Base-by-base conservation (phyloP, 164 flowering plant genomes). In the Berberis vulgaris region DNA sequence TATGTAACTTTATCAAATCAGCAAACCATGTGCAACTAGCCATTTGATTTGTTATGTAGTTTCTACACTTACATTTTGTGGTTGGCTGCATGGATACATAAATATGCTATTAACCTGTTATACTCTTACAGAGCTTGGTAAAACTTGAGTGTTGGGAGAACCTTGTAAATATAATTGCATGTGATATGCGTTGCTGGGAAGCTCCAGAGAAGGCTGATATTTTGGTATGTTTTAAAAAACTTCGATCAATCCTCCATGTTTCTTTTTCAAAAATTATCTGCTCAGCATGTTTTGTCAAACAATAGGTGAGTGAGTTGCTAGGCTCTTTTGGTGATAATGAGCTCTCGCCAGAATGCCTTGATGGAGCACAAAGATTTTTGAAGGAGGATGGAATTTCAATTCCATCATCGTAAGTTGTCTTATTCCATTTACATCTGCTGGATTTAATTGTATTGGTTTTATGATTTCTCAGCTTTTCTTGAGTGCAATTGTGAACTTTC, bases 311-410 rank as follows among this genome's bases (percentile, higher is more conserved):
- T 76, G 99, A 95, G 71, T 71, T 95, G 78, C 84, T 95, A 49
- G 99, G 99, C 45, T 95, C 97, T 71, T 95, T 95, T 79, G 99
- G 97, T 61, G 99, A 95, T 71, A 95, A 95, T 77, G 99, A 95
- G 71, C 89, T 95, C 52, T 95, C 99, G 57, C 99, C 99, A 8
- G 99, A 95, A 70, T 95, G 97, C 75, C 92, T 95, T 77, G 97
- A 95, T 81, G 99, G 99, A 67, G 99, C 99, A 39, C 89, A 89
- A 66, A 75, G 88, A 73, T 86, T 87, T 75, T 69, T 95, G 74
- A 95, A 95, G 79, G 71, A 72, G 43, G 96, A 91, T 59, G 99
- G 99, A 49, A 86, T 95, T 59, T 95, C 99, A 57, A 91, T 95
- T 77, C 99, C 99, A 46, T 88, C 97, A 60, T 84, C 94, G 96